Evolutionary conservation across 768 basidiomycete species (phyloP), one percentile per base, ranked within the genome.

Genomic region (Kwoniella pini): DNA sequence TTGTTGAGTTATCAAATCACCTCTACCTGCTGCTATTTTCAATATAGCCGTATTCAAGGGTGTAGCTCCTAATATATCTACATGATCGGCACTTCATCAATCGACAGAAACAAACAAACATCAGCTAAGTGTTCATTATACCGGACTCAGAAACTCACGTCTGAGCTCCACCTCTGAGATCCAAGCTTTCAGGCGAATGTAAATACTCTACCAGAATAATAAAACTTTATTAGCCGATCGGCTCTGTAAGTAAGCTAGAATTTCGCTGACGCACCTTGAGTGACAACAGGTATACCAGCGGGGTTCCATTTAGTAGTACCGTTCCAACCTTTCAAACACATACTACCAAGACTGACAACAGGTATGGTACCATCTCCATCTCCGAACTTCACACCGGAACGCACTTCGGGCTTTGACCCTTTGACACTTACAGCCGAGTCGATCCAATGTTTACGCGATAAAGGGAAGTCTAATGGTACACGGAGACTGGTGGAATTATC

Each of bases 271-370:
- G 64, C 68, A 92, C 89, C 85, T 57, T 93, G 85, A 15, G 93
- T 95, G 24, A 86, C 85, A 48, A 97, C 80, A 68, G 85, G 84
- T 73, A 96, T 91, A n/a, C 88, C 84, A 12, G 85, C 88, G 0
- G 95, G 95, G 77, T 97, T 98, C 91, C 91, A 97, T 54, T 87
- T 82, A 4, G 73, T 75, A 63, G 83, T 83, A 57, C 86, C 82
- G 77, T 89, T 89, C 95, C 94, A 96, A 6, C 94, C 95, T 72
- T 92, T 91, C 11, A 89, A 87, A 70, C 95, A 97, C 92, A 98
- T 96, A n/a, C 89, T 86, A 15, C 93, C 95, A 13, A 78, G 54
- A 33, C 74, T 76, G 3, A 79, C 45, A 9, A 77, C 62, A 3
- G 77, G 72, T 5, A 80, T 77, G 1, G 96, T 97, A 12, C 96